Percentiles rank a stretch among this genome's conserved stretches.
These are phyloP conservation scores for Malassezia japonica DNA, from an alignment of 1,284 basidiomycete species.

Conservation along the genomic window DNA sequence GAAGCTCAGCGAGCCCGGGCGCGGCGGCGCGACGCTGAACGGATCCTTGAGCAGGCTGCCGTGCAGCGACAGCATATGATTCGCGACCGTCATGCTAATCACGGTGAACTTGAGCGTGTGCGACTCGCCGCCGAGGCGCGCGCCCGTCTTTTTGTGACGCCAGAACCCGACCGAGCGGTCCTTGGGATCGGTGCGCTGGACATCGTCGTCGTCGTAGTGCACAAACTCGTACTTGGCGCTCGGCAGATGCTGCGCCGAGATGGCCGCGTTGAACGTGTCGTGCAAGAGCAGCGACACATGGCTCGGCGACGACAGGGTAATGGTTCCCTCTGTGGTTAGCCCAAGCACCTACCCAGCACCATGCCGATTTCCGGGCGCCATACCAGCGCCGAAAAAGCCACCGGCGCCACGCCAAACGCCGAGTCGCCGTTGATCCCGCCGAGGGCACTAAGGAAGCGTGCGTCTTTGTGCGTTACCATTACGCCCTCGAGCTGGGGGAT, in stretches of 20 bases:
- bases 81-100: slow-evolving; percentile 81
- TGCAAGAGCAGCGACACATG: slow-evolving; percentile 87
- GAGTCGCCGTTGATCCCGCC: slow-evolving; percentile 72
- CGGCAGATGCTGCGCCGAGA: slow-evolving; percentile 83
- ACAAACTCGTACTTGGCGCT: slow-evolving; percentile 74
- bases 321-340: slow-evolving; percentile 63
- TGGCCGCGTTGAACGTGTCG: slow-evolving; percentile 91
- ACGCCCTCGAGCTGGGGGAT: slow-evolving; percentile 77
- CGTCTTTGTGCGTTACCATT: slow-evolving; percentile 71
- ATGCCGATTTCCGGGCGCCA: slow-evolving; percentile 83
- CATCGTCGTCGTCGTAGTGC: slow-evolving; percentile 52
- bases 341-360: slow-evolving; percentile 61
- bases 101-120: slow-evolving; percentile 76
- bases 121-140: slow-evolving; percentile 62
- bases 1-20: slow-evolving; percentile 20
- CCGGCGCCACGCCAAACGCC: slow-evolving; percentile 68
- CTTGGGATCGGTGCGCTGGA: not conserved
- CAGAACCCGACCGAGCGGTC: slow-evolving; percentile 58
- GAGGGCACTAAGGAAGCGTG: slow-evolving; percentile 60
- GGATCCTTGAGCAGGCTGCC: slow-evolving; percentile 81
- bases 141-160: slow-evolving; percentile 65
- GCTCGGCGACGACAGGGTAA: slow-evolving; percentile 83
- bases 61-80: slow-evolving; percentile 84
- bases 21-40: slow-evolving; percentile 55
- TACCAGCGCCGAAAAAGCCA: slow-evolving; percentile 71